A percentile compares a stretch with the other conserved stretches of the same genome.
Evolutionary conservation across 78 protist genomes (phyloP).

Genomic region (Dictyostelium brefeldianum): DNA sequence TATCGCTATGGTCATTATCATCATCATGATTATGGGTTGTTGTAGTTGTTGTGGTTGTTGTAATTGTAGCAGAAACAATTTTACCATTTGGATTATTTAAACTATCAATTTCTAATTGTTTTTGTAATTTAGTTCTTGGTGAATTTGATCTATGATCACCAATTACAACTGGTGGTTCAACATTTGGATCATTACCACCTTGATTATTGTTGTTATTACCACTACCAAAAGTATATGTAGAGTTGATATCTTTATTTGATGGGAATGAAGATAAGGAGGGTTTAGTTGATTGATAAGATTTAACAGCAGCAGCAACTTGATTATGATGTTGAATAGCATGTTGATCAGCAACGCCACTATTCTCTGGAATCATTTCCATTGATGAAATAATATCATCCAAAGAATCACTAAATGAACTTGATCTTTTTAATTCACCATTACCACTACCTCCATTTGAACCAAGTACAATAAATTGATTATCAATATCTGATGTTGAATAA

Average conservation of each 20-base stretch:
- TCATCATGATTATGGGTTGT: not conserved
- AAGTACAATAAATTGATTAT: not conserved
- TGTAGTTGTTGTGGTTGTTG: not conserved
- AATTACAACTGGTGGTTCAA: conserved; percentile 15
- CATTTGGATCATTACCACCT: not conserved
- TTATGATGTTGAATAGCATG: not conserved
- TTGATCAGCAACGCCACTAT: not conserved
- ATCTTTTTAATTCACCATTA: not conserved
- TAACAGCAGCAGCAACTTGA: not conserved
- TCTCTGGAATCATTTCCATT: conserved; percentile 19
- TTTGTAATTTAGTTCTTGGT: not conserved
- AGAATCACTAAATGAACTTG: not conserved
- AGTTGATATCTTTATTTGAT: not conserved
- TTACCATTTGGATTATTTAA: too few species aligned
- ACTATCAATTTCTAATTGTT: not conserved
- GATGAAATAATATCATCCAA: conserved; percentile 7
- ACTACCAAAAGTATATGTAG: not conserved
- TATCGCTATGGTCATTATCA: not conserved
- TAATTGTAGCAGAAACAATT: not conserved
- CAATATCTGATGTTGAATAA: not conserved
- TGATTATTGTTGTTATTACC: not conserved
- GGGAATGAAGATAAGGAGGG: not conserved
- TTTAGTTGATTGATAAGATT: not conserved
- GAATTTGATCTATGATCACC: conserved; percentile 21
- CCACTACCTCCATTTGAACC: not conserved